These are phyloP conservation scores for Suillus luteus DNA, from an alignment of 768 basidiomycete genomes.

Conservation along the genomic window DNA sequence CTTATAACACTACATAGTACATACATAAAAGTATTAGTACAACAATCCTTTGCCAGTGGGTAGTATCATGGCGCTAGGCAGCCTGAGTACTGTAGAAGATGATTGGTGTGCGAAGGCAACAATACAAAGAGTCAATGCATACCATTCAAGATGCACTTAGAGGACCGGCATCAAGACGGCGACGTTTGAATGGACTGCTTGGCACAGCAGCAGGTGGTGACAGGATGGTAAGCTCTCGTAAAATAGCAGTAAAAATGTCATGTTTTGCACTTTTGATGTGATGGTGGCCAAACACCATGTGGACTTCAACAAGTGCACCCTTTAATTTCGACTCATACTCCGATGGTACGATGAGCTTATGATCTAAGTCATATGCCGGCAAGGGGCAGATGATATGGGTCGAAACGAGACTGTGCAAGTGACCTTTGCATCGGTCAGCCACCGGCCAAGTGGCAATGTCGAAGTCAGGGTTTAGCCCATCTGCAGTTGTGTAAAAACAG, in stretches of 20 bases:
- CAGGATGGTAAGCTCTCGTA: not conserved
- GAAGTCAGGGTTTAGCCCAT: conserved; percentile 3
- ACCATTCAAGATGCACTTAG: too few relatives aligned
- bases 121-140: too few relatives aligned
- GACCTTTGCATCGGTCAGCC: not conserved
- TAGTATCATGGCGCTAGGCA: too few relatives aligned
- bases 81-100: too few relatives aligned
- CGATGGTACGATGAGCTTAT: not conserved
- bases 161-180: not conserved
- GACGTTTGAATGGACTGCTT: conserved; percentile 6
- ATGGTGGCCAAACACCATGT: conserved; percentile 5
- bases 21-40: too few relatives aligned
- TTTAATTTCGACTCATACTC: conserved; percentile 8
- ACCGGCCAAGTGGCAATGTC: conserved; percentile 12
- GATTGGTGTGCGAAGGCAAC: too few relatives aligned
- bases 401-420: not conserved
- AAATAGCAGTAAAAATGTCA: conserved; percentile 1
- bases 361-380: conserved; percentile 1
- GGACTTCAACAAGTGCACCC: conserved; percentile 9
- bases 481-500: not conserved
- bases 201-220: not conserved
- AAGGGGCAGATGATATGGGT: conserved; percentile 7
- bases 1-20: too few relatives aligned
- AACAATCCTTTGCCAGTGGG: too few relatives aligned
- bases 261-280: not conserved